Percentiles rank a stretch among this genome's conserved stretches.
phyloP scores from a whole-genome alignment of 1,139 yeast genomes.

The Nakaseomyces delphensis region DNA sequence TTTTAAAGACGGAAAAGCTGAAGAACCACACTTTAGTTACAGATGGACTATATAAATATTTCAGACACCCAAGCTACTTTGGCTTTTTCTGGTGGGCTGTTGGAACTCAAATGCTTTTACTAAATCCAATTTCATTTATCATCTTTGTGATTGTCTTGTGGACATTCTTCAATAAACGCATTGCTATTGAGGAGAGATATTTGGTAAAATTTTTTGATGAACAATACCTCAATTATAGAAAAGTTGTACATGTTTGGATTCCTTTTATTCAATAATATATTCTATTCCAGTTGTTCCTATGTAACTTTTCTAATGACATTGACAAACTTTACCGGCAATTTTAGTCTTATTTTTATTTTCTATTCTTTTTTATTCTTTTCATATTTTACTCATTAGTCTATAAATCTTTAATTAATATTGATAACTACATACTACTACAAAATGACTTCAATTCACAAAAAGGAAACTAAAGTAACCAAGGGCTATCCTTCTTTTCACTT shows the following conservation, averaged over 20 bases:
- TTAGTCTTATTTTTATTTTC: too few relatives aligned
- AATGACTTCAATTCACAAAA: neutral
- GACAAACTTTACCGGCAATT: too few relatives aligned
- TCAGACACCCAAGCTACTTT: constrained; percentile 83
- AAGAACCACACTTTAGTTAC: constrained; percentile 60
- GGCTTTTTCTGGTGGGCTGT: constrained; percentile 94
- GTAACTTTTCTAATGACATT: too few relatives aligned
- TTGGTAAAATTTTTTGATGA: constrained; percentile 61
- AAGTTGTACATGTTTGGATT: constrained; percentile 47
- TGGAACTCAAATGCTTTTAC: constrained; percentile 66
- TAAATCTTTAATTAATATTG: neutral
- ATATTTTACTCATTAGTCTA: neutral
- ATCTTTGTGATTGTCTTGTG: constrained; percentile 46
- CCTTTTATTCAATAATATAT: constrained; percentile 50
- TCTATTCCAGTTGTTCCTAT: too few relatives aligned
- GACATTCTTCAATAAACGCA: constrained; percentile 60
- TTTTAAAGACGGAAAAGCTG: constrained; percentile 48
- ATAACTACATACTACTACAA: neutral
- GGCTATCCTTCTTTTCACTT: neutral
- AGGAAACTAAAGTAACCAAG: neutral
- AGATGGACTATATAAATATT: constrained; percentile 54
- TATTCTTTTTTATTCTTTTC: neutral
- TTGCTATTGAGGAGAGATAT: constrained; percentile 57
- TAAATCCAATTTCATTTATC: constrained; percentile 49
- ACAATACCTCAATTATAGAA: constrained; percentile 48